A percentile compares a stretch with the other conserved stretches of the same genome.
Evolutionary conservation across 2,329 filamentous ascomycete species (phyloP).

Genomic region (Botrytis porri): DNA sequence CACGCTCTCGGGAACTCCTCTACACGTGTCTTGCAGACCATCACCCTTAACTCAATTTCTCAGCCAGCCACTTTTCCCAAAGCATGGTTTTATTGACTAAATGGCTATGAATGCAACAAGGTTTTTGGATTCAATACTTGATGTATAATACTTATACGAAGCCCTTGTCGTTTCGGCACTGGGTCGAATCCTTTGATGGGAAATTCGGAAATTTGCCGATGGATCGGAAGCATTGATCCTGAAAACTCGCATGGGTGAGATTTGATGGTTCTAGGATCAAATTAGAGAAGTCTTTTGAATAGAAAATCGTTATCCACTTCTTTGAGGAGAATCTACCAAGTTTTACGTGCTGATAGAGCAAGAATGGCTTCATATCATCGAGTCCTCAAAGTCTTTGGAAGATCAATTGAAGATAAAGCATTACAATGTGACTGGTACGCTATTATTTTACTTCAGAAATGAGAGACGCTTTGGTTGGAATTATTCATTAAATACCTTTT

Average conservation of each 20-base stretch:
- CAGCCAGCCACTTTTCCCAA: not conserved
- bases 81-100: not conserved
- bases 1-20: not conserved
- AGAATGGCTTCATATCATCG: slow-evolving; percentile 39
- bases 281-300: rapidly evolving
- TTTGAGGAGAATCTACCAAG: not conserved
- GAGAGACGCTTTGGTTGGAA: not conserved
- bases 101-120: not conserved
- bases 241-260: not conserved
- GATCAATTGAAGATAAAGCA: slow-evolving; percentile 37
- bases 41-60: not conserved
- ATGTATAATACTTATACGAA: not conserved
- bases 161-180: not conserved
- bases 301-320: rapidly evolving
- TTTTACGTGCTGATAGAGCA: slow-evolving; percentile 2
- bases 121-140: not conserved
- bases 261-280: not conserved
- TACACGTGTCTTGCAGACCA: not conserved
- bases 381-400: slow-evolving; percentile 37
- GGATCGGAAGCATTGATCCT: not conserved
- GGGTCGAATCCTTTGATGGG: not conserved
- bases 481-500: not conserved
- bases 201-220: not conserved
- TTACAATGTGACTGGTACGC: slow-evolving; percentile 37
- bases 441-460: not conserved